Base-by-base conservation (phyloP, 1,284 basidiomycete species). In the Erythrobasidium hasegawianum region DNA sequence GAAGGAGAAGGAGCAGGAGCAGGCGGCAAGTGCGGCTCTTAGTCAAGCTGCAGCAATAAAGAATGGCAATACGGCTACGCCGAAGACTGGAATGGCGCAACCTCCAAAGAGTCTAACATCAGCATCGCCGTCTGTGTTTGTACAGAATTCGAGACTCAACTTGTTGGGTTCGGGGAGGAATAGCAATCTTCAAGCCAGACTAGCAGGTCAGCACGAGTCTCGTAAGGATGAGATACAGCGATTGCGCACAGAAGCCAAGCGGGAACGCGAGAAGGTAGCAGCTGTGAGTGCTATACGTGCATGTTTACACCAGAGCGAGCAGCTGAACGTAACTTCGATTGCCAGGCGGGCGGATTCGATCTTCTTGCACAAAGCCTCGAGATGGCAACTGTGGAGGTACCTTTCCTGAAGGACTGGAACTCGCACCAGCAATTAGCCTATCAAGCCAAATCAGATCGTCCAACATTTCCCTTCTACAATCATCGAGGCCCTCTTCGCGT, bases 261-360 rank as follows among this genome's bases (percentile, higher is more conserved):
- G n/a, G 7, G 24, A 64, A n/a, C 61, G 54, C 24, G 61, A 64
- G 26, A 50, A 57, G 33, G 50, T 64, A 13, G 61, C 61, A 2
- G 43, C 38, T 22, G 61, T 64, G 20, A 27, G 61, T 29, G n/a
- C 20, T 4, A 7, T 3, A 7, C 24, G n/a, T 41, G 40, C 10
- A n/a, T 41, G 11, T 11, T 41, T 41, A 41, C n/a, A 11, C 11
- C 10, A 41, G 11, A 41, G 10, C 40, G 40, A 47, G 43, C 43
- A 18, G 43, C 43, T 27, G 22, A 33, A 57, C n/a, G n/a, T n/a
- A 3, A 26, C 27, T 26, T 18, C 29, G 10, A 22, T 20, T 16
- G 11, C 38, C 50, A 64, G 61, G 61, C 53, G 22, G 62, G 62
- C 47, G 62, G 62, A 5, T 65, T 65, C 22, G 62, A 65, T 26